These are phyloP conservation scores for Chloris gayana DNA, from an alignment of 176 grass and related monocot species.

Conservation along the genomic window DNA sequence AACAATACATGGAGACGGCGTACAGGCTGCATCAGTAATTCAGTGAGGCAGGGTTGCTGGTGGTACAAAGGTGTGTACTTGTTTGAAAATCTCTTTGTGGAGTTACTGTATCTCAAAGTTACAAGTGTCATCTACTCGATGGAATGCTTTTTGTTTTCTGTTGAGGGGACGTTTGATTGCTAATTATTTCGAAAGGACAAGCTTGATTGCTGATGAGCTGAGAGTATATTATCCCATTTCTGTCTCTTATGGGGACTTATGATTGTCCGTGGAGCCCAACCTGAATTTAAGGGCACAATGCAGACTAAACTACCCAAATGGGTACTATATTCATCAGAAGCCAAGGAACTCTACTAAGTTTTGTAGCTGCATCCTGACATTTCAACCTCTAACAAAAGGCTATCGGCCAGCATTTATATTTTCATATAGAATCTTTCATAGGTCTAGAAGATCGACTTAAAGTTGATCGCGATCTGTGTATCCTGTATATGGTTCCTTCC, in stretches of 20 bases:
- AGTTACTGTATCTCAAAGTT: slow-evolving; percentile 32
- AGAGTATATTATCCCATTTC: not conserved
- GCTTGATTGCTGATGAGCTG: not conserved
- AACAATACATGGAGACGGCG: not conserved
- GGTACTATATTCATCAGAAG: slow-evolving; percentile 3
- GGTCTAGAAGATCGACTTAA: not conserved
- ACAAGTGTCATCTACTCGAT: slow-evolving; percentile 26
- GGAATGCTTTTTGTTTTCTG: slow-evolving; percentile 25
- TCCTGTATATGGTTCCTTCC: not conserved
- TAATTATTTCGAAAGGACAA: not conserved
- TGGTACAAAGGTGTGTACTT: not conserved
- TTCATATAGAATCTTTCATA: not conserved
- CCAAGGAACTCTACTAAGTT: slow-evolving; percentile 27
- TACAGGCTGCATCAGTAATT: not conserved
- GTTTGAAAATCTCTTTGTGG: not conserved
- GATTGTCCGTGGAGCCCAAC: slow-evolving; percentile 40
- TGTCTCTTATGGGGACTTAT: slow-evolving; percentile 34
- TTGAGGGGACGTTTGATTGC: slow-evolving; percentile 28
- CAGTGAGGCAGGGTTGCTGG: not conserved
- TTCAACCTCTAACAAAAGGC: slow-evolving; percentile 17
- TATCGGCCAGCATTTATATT: not conserved
- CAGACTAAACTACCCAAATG: not conserved
- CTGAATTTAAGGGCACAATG: slow-evolving; percentile 30
- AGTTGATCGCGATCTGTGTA: not conserved
- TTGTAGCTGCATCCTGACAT: slow-evolving; percentile 23